phyloP scores from a whole-genome alignment of 306 rosid genomes.

The Psophocarpus tetragonolobus region DNA sequence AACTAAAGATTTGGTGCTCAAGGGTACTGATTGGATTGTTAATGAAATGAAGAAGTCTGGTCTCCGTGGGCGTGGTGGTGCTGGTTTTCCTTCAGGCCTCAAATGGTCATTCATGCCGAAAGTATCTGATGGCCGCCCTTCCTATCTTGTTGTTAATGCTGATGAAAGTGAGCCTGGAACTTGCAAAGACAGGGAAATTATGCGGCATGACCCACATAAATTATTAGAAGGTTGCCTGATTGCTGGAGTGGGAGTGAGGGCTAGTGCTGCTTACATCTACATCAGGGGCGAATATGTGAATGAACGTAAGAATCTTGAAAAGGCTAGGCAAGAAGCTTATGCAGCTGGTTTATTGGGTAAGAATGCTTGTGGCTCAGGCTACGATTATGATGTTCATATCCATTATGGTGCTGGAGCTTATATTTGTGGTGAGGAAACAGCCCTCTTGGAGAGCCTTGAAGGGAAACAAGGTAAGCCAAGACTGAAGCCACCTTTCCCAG shows the following conservation, averaged over 20 bases:
- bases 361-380: constrained; percentile 98
- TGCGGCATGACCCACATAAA: constrained; percentile 97
- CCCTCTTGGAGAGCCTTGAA: constrained; percentile 97
- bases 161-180: constrained; percentile 99
- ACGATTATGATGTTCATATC: constrained; percentile 95
- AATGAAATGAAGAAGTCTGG: constrained; percentile 97
- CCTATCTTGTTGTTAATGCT: constrained; percentile 97
- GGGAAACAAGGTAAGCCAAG: constrained; percentile 99
- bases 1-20: constrained; percentile 87
- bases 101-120: constrained; percentile 99
- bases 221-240: constrained; percentile 93
- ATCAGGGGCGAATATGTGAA: constrained; percentile 97
- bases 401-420: constrained; percentile 99
- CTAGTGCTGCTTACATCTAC: constrained; percentile 94
- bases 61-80: constrained; percentile 99
- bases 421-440: constrained; percentile 98
- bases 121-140: constrained; percentile 98
- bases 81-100: constrained; percentile 98
- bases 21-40: constrained; percentile 99
- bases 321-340: constrained; percentile 90
- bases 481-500: constrained; percentile 99
- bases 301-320: constrained; percentile 83
- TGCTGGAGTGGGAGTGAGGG: constrained; percentile 99
- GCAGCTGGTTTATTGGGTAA: constrained; percentile 89
- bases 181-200: constrained; percentile 95